Evolutionary conservation across 306 rosid species (phyloP).

Genomic region (Hippophae gyantsensis): DNA sequence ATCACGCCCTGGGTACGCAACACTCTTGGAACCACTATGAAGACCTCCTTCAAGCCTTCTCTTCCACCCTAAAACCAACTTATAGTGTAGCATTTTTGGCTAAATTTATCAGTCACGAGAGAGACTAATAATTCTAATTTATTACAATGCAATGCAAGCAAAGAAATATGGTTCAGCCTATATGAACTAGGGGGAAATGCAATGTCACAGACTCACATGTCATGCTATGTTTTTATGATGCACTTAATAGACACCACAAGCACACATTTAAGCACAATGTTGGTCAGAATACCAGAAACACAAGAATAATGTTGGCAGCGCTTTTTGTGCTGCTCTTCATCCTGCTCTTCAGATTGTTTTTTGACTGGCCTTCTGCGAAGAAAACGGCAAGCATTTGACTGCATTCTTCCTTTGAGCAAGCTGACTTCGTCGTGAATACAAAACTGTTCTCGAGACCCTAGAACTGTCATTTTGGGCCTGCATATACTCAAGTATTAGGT

Average conservation of each 20-base stretch:
- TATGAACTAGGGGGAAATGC: too few species aligned
- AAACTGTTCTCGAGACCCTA: slow-evolving; percentile 92
- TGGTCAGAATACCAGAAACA: slow-evolving; percentile 44
- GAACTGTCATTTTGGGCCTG: slow-evolving; percentile 90
- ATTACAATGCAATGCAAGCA: too few species aligned
- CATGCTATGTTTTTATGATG: too few species aligned
- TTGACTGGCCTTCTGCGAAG: slow-evolving; percentile 43
- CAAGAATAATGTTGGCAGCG: slow-evolving; percentile 38
- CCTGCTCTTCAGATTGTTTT: neutral
- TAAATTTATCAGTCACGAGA: too few species aligned
- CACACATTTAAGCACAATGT: neutral
- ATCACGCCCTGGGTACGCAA: too few species aligned
- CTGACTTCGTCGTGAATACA: slow-evolving; percentile 88
- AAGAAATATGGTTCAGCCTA: too few species aligned
- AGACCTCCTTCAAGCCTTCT: too few species aligned
- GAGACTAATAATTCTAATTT: too few species aligned
- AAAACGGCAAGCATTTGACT: slow-evolving; percentile 61
- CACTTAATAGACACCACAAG: neutral
- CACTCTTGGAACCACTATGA: too few species aligned
- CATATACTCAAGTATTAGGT: slow-evolving; percentile 14
- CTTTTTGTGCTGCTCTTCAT: neutral
- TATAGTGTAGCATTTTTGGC: too few species aligned
- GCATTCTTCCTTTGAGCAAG: slow-evolving; percentile 60
- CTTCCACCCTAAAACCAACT: too few species aligned
- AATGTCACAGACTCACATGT: neutral